Conservation (phyloP, 129 eudicot genomes). For the Cynara cardunculus region DNA sequence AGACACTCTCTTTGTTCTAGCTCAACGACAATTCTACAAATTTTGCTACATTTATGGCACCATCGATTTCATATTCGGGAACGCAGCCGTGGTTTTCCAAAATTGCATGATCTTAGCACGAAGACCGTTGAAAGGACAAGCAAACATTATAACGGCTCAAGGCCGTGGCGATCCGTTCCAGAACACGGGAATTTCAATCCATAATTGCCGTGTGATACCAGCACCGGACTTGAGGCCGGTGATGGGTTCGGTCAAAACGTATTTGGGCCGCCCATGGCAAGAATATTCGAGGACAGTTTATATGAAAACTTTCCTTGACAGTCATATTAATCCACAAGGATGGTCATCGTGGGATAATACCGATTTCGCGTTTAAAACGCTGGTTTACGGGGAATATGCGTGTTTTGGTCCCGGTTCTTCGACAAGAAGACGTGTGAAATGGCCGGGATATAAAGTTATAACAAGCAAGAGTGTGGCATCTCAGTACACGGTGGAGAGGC, state of each 20-base stretch:
- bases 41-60: constrained; percentile 66
- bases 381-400: constrained; percentile 58
- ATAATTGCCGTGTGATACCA: constrained; percentile 48
- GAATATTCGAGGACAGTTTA: constrained; percentile 58
- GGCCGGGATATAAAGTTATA: constrained; percentile 59
- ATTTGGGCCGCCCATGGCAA: constrained; percentile 68
- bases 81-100: constrained; percentile 65
- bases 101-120: constrained; percentile 59
- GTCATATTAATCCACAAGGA: constrained; percentile 43
- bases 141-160: constrained; percentile 52
- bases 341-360: constrained; percentile 61
- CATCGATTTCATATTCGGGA: constrained; percentile 67
- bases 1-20: constrained; percentile 54
- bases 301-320: constrained; percentile 41
- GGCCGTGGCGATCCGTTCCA: constrained; percentile 58
- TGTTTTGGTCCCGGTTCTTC: constrained; percentile 59
- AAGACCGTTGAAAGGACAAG: constrained; percentile 45
- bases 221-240: constrained; percentile 52
- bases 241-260: constrained; percentile 28
- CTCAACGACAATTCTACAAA: constrained; percentile 59
- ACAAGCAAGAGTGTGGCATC: constrained; percentile 40
- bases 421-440: constrained; percentile 45
- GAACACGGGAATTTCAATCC: constrained; percentile 59
- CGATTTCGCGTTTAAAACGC: constrained; percentile 36
- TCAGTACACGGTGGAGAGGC: constrained; percentile 38